phyloP scores from a whole-genome alignment of 2,329 filamentous ascomycete species.

The Fusarium paranaense region DNA sequence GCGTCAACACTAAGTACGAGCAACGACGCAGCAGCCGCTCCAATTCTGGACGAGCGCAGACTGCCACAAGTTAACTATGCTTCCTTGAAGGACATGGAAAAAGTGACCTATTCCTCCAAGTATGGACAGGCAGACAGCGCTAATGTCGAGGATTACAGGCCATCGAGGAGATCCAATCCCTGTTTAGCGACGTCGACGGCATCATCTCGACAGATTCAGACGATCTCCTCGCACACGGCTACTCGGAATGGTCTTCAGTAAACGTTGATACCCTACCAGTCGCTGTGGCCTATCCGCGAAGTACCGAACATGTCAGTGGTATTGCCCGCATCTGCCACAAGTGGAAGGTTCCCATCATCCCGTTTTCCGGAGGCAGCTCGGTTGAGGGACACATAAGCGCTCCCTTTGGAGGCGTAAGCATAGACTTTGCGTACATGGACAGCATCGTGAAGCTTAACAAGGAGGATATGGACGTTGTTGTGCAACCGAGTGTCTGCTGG shows the following conservation, averaged over 20 bases:
- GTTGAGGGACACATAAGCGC: slow-evolving; percentile 78
- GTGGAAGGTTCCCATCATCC: slow-evolving; percentile 76
- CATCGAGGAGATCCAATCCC: neutral
- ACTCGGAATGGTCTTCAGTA: slow-evolving; percentile 77
- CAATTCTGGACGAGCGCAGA: neutral
- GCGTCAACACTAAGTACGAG: neutral
- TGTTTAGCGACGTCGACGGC: neutral
- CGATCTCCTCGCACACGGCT: slow-evolving; percentile 72
- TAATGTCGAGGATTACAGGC: neutral
- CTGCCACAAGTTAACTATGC: neutral
- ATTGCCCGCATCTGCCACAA: slow-evolving; percentile 73
- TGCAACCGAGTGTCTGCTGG: slow-evolving; percentile 77
- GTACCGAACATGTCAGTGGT: slow-evolving; percentile 72
- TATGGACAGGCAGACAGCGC: neutral
- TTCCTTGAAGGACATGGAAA: neutral
- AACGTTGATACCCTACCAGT: slow-evolving; percentile 72
- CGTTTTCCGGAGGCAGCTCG: slow-evolving; percentile 51
- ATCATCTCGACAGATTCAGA: slow-evolving; percentile 41
- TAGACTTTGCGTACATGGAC: slow-evolving; percentile 78
- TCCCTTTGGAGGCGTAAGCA: slow-evolving; percentile 74
- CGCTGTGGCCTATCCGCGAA: slow-evolving; percentile 72
- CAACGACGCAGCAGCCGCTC: neutral
- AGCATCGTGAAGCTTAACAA: slow-evolving; percentile 72
- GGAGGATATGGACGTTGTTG: slow-evolving; percentile 77
- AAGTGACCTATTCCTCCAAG: neutral